Base-by-base conservation (phyloP, 2,329 filamentous ascomycete genomes). In the Colletotrichum gloeosporioides region DNA sequence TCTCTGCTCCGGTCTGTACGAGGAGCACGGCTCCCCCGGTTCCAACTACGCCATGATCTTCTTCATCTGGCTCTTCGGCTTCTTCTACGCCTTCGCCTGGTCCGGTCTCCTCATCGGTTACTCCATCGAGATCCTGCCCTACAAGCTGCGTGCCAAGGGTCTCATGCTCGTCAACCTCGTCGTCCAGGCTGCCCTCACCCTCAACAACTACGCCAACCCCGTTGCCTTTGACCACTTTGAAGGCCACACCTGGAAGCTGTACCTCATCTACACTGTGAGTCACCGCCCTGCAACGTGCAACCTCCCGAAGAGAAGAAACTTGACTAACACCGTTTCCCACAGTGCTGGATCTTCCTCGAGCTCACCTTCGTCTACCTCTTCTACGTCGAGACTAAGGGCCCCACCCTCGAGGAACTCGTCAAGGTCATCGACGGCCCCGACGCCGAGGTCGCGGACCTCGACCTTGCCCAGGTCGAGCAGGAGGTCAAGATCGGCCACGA, bases 401-500 rank as follows among this genome's bases (percentile, higher is more conserved):
- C 90, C 3, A 93, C 92, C 22, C 91, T 93, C 44, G 92, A 93
- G 84, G 92, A 93, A 83, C 88, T 94, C 65, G 91, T 90, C 81
- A 91, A 91, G 85, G 89, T 93, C 84, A 93, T 93, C 83, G 92
- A 93, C 79, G 92, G 91, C 53, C 89, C 92, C 36, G 84, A 89
- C 22, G 91, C 90, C 44, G 79, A 84, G 62, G 88, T 89, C 18
- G 88, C 85, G 8, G 84, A 86, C 74, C 75, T 90, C 71, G 86
- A 90, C 79, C 80, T 89, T 55, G 82, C 84, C 59, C 82, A 87
- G 81, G 82, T 88, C 69, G 86, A 88, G 82, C 87, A 88, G 82
- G 87, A 88, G 78, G 64, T 66, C 63, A 74, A 77, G 32, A 69
- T 77, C 8, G 75, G 59, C 49, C 73, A 73, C 49, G 73, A 73